phyloP scores from a whole-genome alignment of 805 yeast species.

The Torulaspora franciscae region DNA sequence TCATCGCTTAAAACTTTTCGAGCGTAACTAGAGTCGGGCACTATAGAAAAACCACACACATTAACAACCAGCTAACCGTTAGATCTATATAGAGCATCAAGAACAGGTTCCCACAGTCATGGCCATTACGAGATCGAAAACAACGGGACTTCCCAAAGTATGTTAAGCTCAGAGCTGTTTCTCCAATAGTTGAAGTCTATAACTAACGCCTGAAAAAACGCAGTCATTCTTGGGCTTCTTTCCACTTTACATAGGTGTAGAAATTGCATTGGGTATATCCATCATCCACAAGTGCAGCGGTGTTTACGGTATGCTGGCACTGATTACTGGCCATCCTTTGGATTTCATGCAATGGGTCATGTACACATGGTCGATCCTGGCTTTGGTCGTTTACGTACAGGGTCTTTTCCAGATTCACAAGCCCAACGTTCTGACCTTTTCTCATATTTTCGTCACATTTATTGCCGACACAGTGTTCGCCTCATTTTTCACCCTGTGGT shows the following conservation, averaged over 20 bases:
- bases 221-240: slow-evolving; percentile 62
- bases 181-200: background rate
- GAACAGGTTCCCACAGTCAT: background rate
- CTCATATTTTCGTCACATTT: slow-evolving; percentile 61
- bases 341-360: slow-evolving; percentile 77
- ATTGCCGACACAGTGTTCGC: slow-evolving; percentile 63
- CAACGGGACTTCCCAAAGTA: slow-evolving; percentile 21
- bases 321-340: slow-evolving; percentile 85
- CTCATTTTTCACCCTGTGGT: slow-evolving; percentile 64
- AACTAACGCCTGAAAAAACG: slow-evolving; percentile 2
- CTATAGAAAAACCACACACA: background rate
- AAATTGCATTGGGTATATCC: slow-evolving; percentile 66
- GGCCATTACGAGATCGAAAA: slow-evolving; percentile 2
- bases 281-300: slow-evolving; percentile 88
- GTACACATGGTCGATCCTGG: slow-evolving; percentile 58
- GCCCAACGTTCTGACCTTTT: slow-evolving; percentile 55
- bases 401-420: slow-evolving; percentile 50
- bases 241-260: slow-evolving; percentile 86
- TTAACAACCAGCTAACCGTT: background rate
- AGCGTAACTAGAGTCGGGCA: background rate
- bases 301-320: slow-evolving; percentile 74
- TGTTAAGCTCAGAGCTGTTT: slow-evolving; percentile 1
- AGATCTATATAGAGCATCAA: background rate
- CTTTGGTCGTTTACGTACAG: slow-evolving; percentile 59
- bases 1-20: slow-evolving; percentile 6